phyloP scores from a whole-genome alignment of 2,329 filamentous ascomycete species.

The Talaromyces funiculosus region DNA sequence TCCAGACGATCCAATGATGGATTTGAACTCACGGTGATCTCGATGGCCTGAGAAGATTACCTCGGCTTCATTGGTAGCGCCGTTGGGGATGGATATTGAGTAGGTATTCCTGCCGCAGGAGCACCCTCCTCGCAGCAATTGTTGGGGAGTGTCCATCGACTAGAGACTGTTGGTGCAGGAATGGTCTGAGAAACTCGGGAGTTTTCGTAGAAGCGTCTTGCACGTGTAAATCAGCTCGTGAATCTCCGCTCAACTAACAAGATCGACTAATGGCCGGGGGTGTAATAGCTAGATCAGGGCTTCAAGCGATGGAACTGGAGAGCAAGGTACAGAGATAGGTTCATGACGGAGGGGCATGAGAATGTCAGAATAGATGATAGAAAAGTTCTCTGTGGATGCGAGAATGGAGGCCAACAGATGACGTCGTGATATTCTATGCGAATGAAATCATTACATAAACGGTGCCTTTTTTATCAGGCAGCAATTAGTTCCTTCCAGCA shows the following conservation, averaged over 20 bases:
- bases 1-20: not conserved
- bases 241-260: not conserved
- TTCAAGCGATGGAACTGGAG: not conserved
- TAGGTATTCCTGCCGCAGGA: conserved; percentile 83
- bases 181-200: not conserved
- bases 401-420: not conserved
- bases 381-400: not conserved
- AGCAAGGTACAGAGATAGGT: not conserved
- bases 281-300: not conserved
- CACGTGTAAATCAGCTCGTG: not conserved
- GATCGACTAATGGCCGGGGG: not conserved
- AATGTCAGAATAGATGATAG: not conserved
- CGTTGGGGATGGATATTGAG: conserved; percentile 62
- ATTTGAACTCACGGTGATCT: conserved; percentile 60
- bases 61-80: conserved; percentile 53
- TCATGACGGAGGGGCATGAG: not conserved
- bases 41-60: conserved; percentile 70
- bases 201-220: not conserved
- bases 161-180: not conserved
- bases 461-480: conserved; percentile 3
- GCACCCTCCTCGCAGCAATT: conserved; percentile 64
- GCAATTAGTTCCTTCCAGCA: not conserved
- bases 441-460: not conserved
- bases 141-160: not conserved
- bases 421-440: conserved; percentile 1